These are phyloP conservation scores for Phoenix dactylifera DNA, from an alignment of 176 grass and related monocot genomes.

Conservation along the genomic window DNA sequence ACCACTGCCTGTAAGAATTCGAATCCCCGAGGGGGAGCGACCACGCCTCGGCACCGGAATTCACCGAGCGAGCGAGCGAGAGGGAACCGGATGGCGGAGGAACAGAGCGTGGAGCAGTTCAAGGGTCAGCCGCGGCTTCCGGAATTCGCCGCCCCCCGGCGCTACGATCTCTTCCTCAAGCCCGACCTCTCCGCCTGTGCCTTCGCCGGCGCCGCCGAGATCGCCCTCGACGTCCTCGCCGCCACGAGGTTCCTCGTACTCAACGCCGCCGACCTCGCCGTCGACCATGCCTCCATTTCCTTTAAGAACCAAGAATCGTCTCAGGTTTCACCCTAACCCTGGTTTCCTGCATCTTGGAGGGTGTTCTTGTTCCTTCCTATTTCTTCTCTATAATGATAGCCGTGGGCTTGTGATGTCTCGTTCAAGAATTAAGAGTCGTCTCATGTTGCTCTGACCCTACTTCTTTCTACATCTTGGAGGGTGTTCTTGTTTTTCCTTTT, in stretches of 20 bases:
- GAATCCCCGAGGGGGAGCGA: too few relatives aligned
- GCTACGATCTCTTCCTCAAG: conserved; percentile 45
- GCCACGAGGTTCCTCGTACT: conserved; percentile 66
- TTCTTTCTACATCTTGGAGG: too few relatives aligned
- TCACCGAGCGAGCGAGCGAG: neutral
- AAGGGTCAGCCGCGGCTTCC: conserved; percentile 45
- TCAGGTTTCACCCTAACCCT: too few relatives aligned
- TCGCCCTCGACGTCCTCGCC: conserved; percentile 36
- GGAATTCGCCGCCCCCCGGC: conserved; percentile 37
- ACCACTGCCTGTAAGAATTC: too few relatives aligned
- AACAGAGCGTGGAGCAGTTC: conserved; percentile 28
- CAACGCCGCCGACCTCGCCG: conserved; percentile 49
- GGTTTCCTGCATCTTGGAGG: too few relatives aligned
- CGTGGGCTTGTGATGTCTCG: too few relatives aligned
- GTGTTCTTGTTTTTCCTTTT: too few relatives aligned
- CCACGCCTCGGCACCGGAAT: too few relatives aligned
- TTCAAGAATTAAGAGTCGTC: too few relatives aligned
- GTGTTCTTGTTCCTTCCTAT: too few relatives aligned
- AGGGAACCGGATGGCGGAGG: neutral
- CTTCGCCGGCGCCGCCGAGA: conserved; percentile 39
- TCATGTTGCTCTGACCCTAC: too few relatives aligned
- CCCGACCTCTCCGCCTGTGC: conserved; percentile 45
- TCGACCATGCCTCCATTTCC: conserved; percentile 34
- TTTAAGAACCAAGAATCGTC: conserved; percentile 18
- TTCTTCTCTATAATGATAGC: too few relatives aligned